Evolutionary conservation across 169 alveolate species (phyloP), one percentile per base, ranked within the genome.

Genomic region (Eimeria sp.): DNA sequence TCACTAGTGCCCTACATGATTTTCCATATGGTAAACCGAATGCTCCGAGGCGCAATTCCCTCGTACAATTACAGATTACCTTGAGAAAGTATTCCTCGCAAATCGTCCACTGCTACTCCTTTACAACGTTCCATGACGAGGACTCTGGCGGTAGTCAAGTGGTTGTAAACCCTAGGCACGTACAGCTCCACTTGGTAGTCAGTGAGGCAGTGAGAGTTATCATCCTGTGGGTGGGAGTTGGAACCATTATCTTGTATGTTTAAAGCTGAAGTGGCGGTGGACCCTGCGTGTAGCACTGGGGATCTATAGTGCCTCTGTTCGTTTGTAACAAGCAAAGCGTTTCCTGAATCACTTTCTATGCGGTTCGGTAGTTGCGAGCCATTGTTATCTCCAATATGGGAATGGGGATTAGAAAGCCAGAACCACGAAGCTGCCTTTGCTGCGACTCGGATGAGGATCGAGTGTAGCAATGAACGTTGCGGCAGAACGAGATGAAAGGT

Each of bases 51-150:
- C n/a, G 4, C n/a, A 25, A 10, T n/a, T 51, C 40, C 45, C 75
- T 27, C 11, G 61, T 10, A 51, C 49, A 83, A 25, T 20, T 83
- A 11, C 58, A 40, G 63, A 76, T n/a, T 87, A 88, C 97, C 86
- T 47, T 89, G 93, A 18, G 92, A 45, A 11, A 30, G 25, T 3
- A 95, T 27, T 43, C 94, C 97, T 22, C 16, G 65, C 61, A 89
- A 47, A 58, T 95, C 95, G 87, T 83, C 94, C 27, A 88, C 90
- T n/a, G 93, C 70, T 58, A 89, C 95, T 43, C 97, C 97, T 30
- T 87, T 45, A 40, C 89, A 87, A 40, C 94, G 89, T 40, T 95
- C 97, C 97, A 95, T 95, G 65, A 95, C 95, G 43, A 95, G 92
- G 22, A 95, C 95, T n/a, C 97, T 83, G 67, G 95, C 67, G 34